Percentiles rank a stretch among this genome's conserved stretches.
phyloP scores from a whole-genome alignment of 495 filamentous ascomycete species.

The Penicillium paradoxum region DNA sequence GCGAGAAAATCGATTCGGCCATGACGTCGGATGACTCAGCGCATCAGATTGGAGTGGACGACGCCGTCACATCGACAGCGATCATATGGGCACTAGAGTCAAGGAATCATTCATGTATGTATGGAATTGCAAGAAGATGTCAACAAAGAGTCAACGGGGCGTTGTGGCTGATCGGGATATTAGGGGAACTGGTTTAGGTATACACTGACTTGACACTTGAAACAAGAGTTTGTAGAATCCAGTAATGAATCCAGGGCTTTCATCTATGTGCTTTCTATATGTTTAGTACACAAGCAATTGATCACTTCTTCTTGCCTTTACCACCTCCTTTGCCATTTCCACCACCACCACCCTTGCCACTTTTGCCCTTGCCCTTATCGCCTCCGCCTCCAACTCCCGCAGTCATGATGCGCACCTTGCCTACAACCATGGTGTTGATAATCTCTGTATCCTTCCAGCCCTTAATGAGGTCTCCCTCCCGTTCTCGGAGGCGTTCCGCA shows the following conservation, averaged over 20 bases:
- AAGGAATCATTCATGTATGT: neutral
- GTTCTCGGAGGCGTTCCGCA: conserved; percentile 70
- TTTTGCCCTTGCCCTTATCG: conserved; percentile 44
- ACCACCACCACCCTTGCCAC: conserved; percentile 34
- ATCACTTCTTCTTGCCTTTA: conserved; percentile 34
- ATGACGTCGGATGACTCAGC: conserved; percentile 34
- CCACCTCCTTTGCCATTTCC: conserved; percentile 44
- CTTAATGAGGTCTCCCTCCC: conserved; percentile 77
- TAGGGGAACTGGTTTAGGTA: neutral
- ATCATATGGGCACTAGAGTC: neutral
- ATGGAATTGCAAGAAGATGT: neutral
- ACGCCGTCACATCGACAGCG: neutral
- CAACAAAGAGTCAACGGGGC: neutral
- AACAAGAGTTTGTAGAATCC: neutral
- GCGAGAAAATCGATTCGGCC: conserved; percentile 11
- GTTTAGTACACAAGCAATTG: neutral
- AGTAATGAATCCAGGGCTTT: neutral
- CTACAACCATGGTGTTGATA: conserved; percentile 73
- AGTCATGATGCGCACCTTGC: conserved; percentile 80
- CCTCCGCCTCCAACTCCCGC: conserved; percentile 35
- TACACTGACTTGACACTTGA: neutral
- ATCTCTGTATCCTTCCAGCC: conserved; percentile 77
- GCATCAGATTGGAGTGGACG: neutral
- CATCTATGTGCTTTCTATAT: conserved; percentile 8
- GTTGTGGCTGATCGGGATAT: neutral